A percentile compares a stretch with the other conserved stretches of the same genome.
Evolutionary conservation across 2,329 filamentous ascomycete genomes (phyloP).

Genomic region (Aspergillus floridensis): DNA sequence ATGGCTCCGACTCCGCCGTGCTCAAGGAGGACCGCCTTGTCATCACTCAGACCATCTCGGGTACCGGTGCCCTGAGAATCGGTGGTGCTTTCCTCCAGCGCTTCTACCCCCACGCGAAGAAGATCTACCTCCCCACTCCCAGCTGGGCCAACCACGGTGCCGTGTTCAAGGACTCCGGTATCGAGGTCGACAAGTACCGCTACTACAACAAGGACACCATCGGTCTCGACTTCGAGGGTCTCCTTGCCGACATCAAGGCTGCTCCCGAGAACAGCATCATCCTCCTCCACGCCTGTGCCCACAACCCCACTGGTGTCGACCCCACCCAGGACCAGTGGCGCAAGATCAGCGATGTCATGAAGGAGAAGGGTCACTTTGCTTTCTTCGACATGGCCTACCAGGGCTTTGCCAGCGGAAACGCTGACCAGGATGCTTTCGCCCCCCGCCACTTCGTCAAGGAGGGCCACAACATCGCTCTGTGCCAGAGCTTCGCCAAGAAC

Average conservation of each 20-base stretch:
- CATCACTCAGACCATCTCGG: constrained; percentile 97
- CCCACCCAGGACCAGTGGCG: constrained; percentile 89
- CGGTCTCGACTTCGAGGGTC: constrained; percentile 92
- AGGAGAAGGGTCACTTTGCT: constrained; percentile 81
- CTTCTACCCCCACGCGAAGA: constrained; percentile 88
- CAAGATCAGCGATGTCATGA: constrained; percentile 82
- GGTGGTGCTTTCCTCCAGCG: constrained; percentile 89
- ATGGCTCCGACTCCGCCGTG: constrained; percentile 74
- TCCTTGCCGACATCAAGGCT: constrained; percentile 84
- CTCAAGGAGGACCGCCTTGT: constrained; percentile 73
- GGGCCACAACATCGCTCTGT: constrained; percentile 82
- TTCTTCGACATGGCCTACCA: constrained; percentile 99
- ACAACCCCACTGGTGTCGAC: constrained; percentile 97
- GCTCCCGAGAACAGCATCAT: constrained; percentile 85
- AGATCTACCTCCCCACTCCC: constrained; percentile 92
- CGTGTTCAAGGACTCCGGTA: constrained; percentile 88
- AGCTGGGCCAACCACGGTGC: constrained; percentile 99
- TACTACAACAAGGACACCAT: constrained; percentile 99
- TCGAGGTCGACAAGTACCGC: constrained; percentile 90
- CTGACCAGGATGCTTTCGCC: constrained; percentile 88
- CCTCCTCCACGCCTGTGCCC: constrained; percentile 92
- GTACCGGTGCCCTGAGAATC: constrained; percentile 92
- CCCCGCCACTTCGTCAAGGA: constrained; percentile 89
- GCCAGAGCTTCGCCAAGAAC: constrained; percentile 98
- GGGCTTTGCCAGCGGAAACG: constrained; percentile 91